These are phyloP conservation scores for Leishmania turanica DNA, from an alignment of 208 protist species.

Conservation along the genomic window DNA sequence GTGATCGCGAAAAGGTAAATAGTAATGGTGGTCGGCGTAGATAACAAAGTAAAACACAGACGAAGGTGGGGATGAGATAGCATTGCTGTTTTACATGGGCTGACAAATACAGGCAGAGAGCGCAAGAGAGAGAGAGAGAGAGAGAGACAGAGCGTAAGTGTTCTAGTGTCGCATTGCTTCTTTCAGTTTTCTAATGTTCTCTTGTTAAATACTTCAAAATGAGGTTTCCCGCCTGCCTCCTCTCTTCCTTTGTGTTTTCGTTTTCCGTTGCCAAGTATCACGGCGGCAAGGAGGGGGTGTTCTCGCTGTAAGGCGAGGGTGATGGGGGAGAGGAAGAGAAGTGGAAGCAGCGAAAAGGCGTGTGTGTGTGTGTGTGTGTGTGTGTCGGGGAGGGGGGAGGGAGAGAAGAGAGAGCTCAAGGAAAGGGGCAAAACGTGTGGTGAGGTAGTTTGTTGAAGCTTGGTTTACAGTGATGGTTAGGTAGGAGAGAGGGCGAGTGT, in stretches of 20 bases:
- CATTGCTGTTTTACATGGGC: slow-evolving; percentile 10
- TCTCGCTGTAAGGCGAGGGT: not conserved
- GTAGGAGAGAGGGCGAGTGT: not conserved
- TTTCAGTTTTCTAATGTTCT: not conserved
- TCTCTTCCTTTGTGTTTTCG: not conserved
- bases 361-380: not conserved
- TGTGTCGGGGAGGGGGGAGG: not conserved
- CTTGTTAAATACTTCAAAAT: not conserved
- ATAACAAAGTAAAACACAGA: not conserved
- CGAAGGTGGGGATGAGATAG: not conserved
- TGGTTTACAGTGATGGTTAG: not conserved
- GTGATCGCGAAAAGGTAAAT: not conserved
- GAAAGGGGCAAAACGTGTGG: not conserved
- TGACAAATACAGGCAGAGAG: not conserved
- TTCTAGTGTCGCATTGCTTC: slow-evolving; percentile 9
- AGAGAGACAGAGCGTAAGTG: not conserved
- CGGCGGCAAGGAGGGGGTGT: not conserved
- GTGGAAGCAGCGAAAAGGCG: not conserved
- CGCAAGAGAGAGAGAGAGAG: not conserved
- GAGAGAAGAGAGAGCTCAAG: not conserved
- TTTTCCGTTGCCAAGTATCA: not conserved
- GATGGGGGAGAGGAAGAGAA: not conserved
- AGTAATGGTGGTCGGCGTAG: not conserved
- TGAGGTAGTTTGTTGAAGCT: not conserved
- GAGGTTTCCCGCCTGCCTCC: not conserved